Percentiles rank a stretch among this genome's conserved stretches.
phyloP scores from a whole-genome alignment of 345 rosid genomes.

The Euphorbia pulcherrima region DNA sequence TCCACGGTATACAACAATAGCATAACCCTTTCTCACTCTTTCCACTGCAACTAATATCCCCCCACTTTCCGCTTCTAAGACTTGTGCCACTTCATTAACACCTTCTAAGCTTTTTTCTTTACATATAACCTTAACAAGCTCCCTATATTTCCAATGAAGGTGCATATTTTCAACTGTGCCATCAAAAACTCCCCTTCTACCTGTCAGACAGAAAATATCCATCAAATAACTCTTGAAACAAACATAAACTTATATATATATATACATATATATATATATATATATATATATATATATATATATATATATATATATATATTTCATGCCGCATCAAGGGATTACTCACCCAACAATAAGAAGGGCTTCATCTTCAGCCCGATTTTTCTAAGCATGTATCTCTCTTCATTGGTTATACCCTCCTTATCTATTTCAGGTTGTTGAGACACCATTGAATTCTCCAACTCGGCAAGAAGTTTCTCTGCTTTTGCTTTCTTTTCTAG shows the following conservation, averaged over 20 bases:
- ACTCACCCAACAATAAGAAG: constrained; percentile 79
- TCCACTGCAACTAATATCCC: constrained; percentile 85
- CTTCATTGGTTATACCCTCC: constrained; percentile 83
- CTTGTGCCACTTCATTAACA: constrained; percentile 57
- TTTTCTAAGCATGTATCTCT: constrained; percentile 86
- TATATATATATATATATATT: too few species aligned
- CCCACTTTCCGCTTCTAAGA: constrained; percentile 85
- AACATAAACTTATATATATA: constrained; percentile 3
- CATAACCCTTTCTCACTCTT: constrained; percentile 78
- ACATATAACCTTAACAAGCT: constrained; percentile 80
- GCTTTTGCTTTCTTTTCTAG: constrained; percentile 79
- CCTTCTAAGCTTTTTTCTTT: constrained; percentile 53
- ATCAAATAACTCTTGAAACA: constrained; percentile 14
- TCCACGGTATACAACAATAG: constrained; percentile 83
- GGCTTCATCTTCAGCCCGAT: constrained; percentile 93
- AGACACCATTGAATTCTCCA: constrained; percentile 44
- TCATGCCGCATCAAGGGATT: background rate
- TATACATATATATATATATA: too few species aligned
- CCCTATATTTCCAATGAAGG: constrained; percentile 98
- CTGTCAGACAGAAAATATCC: constrained; percentile 39
- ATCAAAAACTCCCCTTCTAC: constrained; percentile 81
- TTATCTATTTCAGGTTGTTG: constrained; percentile 58
- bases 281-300: too few species aligned
- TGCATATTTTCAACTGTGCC: constrained; percentile 97
- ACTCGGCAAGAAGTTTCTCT: constrained; percentile 61